Percentiles rank a stretch among this genome's conserved stretches.
These are phyloP conservation scores for Pseudozyma tsukubaensis DNA, from an alignment of 1,284 basidiomycete species.

Conservation along the genomic window DNA sequence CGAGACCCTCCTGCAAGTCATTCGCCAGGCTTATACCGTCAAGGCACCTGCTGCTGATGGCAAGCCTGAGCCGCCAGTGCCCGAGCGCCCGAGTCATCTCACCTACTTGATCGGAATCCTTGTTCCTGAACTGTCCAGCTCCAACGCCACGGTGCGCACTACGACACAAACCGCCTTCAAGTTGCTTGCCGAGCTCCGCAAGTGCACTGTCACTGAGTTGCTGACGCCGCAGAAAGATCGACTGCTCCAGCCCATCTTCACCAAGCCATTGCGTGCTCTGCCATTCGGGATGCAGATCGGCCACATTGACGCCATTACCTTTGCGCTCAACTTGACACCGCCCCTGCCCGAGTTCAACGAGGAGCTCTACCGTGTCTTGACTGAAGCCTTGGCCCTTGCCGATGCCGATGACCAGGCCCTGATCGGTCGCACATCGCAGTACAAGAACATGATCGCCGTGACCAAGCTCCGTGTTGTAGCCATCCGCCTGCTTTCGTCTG, in stretches of 20 bases:
- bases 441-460: slow-evolving; percentile 85
- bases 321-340: slow-evolving; percentile 82
- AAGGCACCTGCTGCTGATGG: slow-evolving; percentile 39
- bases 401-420: slow-evolving; percentile 92
- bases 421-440: slow-evolving; percentile 78
- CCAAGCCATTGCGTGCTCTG: slow-evolving; percentile 94
- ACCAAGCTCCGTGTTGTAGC: slow-evolving; percentile 94
- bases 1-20: slow-evolving; percentile 81
- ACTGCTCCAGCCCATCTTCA: slow-evolving; percentile 89
- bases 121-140: slow-evolving; percentile 87
- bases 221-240: slow-evolving; percentile 87
- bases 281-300: slow-evolving; percentile 97
- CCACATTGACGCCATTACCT: slow-evolving; percentile 96
- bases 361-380: slow-evolving; percentile 88
- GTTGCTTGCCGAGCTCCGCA: slow-evolving; percentile 81
- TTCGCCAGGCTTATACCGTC: slow-evolving; percentile 71
- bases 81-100: slow-evolving; percentile 57
- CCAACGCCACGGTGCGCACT: slow-evolving; percentile 85
- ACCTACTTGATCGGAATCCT: slow-evolving; percentile 82
- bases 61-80: slow-evolving; percentile 38
- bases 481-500: slow-evolving; percentile 90
- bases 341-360: slow-evolving; percentile 90
- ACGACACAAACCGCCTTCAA: slow-evolving; percentile 86
- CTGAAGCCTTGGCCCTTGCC: slow-evolving; percentile 93
- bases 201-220: slow-evolving; percentile 80